Evolutionary conservation across 345 rosid genomes (phyloP).

Genomic region (Leavenworthia alabamica): DNA sequence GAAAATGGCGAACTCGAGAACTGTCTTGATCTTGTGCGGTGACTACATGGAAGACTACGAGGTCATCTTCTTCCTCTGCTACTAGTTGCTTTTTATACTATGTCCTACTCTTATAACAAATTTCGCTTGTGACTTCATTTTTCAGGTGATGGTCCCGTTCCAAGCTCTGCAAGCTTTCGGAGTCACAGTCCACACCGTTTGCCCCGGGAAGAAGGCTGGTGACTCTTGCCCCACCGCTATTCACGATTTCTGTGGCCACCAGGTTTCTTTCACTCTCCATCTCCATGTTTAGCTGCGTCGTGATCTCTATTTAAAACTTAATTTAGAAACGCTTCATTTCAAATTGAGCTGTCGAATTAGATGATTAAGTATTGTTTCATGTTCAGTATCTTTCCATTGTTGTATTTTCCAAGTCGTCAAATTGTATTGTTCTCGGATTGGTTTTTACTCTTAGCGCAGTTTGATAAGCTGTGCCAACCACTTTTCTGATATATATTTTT

Average conservation of each 20-base stretch:
- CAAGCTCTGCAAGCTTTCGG: conserved; percentile 79
- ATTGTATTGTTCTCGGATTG: too few species aligned
- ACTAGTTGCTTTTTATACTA: too few species aligned
- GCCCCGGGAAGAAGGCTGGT: conserved; percentile 80
- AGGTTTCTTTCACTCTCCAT: conserved; percentile 35
- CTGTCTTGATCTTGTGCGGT: conserved; percentile 62
- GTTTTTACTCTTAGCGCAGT: not conserved
- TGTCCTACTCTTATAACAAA: not conserved
- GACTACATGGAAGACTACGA: conserved; percentile 80
- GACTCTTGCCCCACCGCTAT: conserved; percentile 72
- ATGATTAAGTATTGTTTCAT: not conserved
- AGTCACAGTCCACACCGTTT: conserved; percentile 58
- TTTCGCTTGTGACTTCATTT: not conserved
- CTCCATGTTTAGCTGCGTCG: too few species aligned
- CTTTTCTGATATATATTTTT: not conserved
- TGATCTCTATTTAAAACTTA: not conserved
- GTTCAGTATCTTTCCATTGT: not conserved
- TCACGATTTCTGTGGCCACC: conserved; percentile 49
- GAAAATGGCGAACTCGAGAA: conserved; percentile 42
- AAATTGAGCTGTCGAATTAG: not conserved
- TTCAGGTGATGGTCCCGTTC: conserved; percentile 88
- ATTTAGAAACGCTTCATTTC: not conserved
- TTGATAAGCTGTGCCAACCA: not conserved
- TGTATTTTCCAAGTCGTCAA: too few species aligned
- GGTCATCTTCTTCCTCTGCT: conserved; percentile 35